Evolutionary conservation across 2,329 filamentous ascomycete species (phyloP).

Genomic region (Thyridium curvatum): DNA sequence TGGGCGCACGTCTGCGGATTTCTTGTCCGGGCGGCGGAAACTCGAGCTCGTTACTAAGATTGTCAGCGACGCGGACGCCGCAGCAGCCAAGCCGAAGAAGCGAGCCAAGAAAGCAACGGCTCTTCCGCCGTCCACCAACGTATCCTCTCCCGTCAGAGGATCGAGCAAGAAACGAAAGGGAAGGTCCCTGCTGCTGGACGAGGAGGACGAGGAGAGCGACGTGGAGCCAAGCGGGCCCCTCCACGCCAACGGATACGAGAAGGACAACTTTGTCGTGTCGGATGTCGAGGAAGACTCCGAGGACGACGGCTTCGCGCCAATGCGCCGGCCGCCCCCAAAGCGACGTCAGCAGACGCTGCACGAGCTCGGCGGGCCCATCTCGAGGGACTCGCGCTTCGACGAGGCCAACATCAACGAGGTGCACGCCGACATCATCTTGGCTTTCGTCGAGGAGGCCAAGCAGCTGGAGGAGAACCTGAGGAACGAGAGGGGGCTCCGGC

Average conservation of each 20-base stretch:
- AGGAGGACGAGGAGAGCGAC: constrained; percentile 29
- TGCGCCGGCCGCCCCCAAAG: constrained; percentile 18
- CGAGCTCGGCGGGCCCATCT: constrained; percentile 35
- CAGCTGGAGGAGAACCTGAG: constrained; percentile 54
- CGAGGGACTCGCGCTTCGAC: constrained; percentile 8
- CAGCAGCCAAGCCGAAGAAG: constrained; percentile 23
- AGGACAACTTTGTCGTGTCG: constrained; percentile 33
- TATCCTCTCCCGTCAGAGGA: constrained; percentile 45
- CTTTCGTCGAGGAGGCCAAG: constrained; percentile 60
- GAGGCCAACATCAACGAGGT: constrained; percentile 39
- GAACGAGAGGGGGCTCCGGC: constrained; percentile 48
- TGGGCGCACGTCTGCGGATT: constrained; percentile 33
- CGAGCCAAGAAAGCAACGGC: constrained; percentile 22
- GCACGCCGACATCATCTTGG: constrained; percentile 56
- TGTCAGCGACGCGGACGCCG: constrained; percentile 16
- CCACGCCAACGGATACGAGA: constrained; percentile 37
- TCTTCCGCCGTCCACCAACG: constrained; percentile 34
- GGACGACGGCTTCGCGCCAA: constrained; percentile 21
- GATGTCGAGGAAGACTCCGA: constrained; percentile 24
- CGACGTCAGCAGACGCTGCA: constrained; percentile 28
- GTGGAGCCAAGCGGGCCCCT: constrained; percentile 26
- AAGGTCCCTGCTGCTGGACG: constrained; percentile 17
- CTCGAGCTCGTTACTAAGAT: constrained; percentile 34
- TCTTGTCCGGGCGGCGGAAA: constrained; percentile 36
- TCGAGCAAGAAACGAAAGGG: constrained; percentile 28